Percentiles rank a stretch among this genome's conserved stretches.
Evolutionary conservation across 2,329 filamentous ascomycete genomes (phyloP).

Genomic region (Trematosphaeria pertusa): DNA sequence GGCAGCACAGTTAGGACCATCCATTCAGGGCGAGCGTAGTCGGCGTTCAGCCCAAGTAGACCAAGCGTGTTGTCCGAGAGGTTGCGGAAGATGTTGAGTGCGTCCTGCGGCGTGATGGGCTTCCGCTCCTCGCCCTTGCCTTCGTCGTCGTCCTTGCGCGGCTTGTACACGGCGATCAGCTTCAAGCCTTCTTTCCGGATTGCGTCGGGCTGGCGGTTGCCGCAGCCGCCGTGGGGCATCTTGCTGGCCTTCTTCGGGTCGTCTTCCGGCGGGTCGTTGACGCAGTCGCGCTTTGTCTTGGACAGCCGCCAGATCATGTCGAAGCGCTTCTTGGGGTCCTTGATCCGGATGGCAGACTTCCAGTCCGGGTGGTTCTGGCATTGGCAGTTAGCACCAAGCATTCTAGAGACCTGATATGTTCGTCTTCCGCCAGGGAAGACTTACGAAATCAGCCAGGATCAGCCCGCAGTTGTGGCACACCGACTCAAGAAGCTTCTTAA

Average conservation of each 20-base stretch:
- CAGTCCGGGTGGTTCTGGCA: constrained; percentile 77
- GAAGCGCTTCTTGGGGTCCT: constrained; percentile 94
- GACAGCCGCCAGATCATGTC: constrained; percentile 90
- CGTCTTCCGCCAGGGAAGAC: constrained; percentile 70
- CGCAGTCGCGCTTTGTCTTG: constrained; percentile 85
- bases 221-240: constrained; percentile 82
- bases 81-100: constrained; percentile 83
- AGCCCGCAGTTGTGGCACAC: constrained; percentile 99
- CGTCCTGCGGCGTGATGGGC: constrained; percentile 81
- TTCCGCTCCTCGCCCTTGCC: constrained; percentile 76
- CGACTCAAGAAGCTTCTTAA: constrained; percentile 98
- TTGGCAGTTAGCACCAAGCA: constrained; percentile 65
- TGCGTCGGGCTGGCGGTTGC: constrained; percentile 80
- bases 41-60: constrained; percentile 89
- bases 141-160: constrained; percentile 72
- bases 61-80: constrained; percentile 82
- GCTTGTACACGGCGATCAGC: constrained; percentile 77
- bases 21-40: constrained; percentile 97
- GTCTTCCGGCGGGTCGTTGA: constrained; percentile 75
- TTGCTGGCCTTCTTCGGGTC: constrained; percentile 58
- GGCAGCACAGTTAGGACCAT: constrained; percentile 96
- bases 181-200: constrained; percentile 88
- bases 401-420: constrained; percentile 55
- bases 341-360: constrained; percentile 77
- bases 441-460: constrained; percentile 96